These are phyloP conservation scores for Suillus weaverae DNA, from an alignment of 768 basidiomycete species.

Conservation along the genomic window DNA sequence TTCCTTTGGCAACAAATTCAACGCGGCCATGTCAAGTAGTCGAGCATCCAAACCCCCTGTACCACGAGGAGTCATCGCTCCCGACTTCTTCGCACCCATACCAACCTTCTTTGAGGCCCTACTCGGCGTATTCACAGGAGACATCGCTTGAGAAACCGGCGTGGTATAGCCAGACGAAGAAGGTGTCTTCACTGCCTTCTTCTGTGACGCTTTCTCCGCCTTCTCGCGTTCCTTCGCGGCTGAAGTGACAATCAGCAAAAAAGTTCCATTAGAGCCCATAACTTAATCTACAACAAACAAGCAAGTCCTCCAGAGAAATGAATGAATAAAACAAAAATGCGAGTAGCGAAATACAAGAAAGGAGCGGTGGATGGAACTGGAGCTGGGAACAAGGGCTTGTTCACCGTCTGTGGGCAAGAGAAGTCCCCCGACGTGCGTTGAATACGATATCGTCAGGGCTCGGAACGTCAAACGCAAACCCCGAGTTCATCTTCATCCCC, in stretches of 20 bases:
- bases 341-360: conserved; percentile 7
- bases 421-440: conserved; percentile 75
- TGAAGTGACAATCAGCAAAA: conserved; percentile 46
- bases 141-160: conserved; percentile 46
- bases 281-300: conserved; percentile 29
- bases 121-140: conserved; percentile 45
- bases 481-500: conserved; percentile 33
- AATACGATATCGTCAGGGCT: conserved; percentile 92
- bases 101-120: conserved; percentile 39
- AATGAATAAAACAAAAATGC: conserved; percentile 2
- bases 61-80: conserved; percentile 43
- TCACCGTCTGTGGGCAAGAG: conserved; percentile 45
- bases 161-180: conserved; percentile 38
- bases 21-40: conserved; percentile 69
- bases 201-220: conserved; percentile 58
- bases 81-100: conserved; percentile 36
- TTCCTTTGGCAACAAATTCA: conserved; percentile 61
- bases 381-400: conserved; percentile 12
- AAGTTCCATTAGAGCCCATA: conserved; percentile 34
- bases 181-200: conserved; percentile 35
- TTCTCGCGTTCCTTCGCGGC: conserved; percentile 82
- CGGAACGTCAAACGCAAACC: conserved; percentile 75
- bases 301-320: conserved; percentile 12
- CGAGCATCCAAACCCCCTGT: conserved; percentile 48
- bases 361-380: conserved; percentile 4